These are phyloP conservation scores for Fomitiporia mediterranea DNA, from an alignment of 1,284 basidiomycete species.

Conservation along the genomic window DNA sequence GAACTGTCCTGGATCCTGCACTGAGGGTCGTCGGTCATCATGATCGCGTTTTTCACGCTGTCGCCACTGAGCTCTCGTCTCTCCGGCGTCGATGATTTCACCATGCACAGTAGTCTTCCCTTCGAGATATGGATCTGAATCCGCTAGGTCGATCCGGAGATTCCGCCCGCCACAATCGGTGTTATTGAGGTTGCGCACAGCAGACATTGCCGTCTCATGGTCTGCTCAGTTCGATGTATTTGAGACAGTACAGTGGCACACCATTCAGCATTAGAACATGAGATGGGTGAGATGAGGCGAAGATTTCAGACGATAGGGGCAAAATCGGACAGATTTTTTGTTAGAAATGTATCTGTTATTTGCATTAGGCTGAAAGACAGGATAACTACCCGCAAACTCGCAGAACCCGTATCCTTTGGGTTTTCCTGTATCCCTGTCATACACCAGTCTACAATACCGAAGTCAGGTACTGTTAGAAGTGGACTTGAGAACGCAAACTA, in stretches of 20 bases:
- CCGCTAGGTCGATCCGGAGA: conserved; percentile 65
- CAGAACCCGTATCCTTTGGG: conserved; percentile 97
- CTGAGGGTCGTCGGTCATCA: conserved; percentile 25
- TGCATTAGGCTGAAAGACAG: conserved; percentile 37
- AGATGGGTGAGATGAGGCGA: background rate
- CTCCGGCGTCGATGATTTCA: conserved; percentile 57
- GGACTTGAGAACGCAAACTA: too few species aligned
- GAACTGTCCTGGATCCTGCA: conserved; percentile 47
- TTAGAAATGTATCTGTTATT: conserved; percentile 21
- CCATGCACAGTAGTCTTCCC: conserved; percentile 54
- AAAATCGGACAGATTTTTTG: conserved; percentile 21
- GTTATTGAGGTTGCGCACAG: conserved; percentile 74
- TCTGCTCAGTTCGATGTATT: conserved; percentile 45
- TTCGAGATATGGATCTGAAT: conserved; percentile 45
- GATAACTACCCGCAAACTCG: conserved; percentile 84
- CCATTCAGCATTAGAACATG: conserved; percentile 6
- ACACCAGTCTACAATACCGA: conserved; percentile 72
- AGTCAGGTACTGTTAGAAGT: background rate
- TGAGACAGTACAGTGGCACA: conserved; percentile 20
- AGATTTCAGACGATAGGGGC: background rate
- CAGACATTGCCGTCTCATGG: conserved; percentile 83
- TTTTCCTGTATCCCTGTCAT: conserved; percentile 93
- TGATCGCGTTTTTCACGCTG: conserved; percentile 35
- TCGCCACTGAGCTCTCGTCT: conserved; percentile 54
- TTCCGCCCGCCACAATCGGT: conserved; percentile 67